Evolutionary conservation across 2,329 filamentous ascomycete genomes (phyloP), one percentile per base, ranked within the genome.

Genomic region (Cladophialophora bantiana): DNA sequence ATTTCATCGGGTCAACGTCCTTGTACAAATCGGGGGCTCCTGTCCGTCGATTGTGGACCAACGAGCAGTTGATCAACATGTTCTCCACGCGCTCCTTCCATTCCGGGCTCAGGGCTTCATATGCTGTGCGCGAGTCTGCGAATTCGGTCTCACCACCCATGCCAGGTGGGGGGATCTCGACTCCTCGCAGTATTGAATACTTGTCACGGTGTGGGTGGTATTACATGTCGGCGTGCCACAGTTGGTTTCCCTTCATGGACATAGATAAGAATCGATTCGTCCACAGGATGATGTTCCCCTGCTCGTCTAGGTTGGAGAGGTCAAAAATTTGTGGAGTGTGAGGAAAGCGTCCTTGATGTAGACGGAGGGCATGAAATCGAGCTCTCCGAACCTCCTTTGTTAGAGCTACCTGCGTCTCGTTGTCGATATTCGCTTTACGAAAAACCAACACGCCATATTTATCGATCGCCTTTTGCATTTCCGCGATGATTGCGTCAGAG

Each of bases 371-470:
- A 40, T 40, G 38, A 7, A 40, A 32, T 70, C 68, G 20, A 68
- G 32, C 10, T 68, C 63, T 7, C 68, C 68, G 48, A 70, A 66
- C 26, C 53, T 56, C 4, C 60, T 55, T 55, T 15, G 66, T 64
- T 12, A 70, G 62, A 38, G 52, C 66, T 7, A 66, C 64, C 48
- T 70, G 68, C 10, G 18, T 18, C 18, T 38, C 20, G 36, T 70
- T 61, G 31, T 68, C 66, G 15, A 68, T 56, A 10, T 53, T 53
- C 4, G 64, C 56, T 13, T 59, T 60, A 35, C 68, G 59, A 55
- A 70, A 67, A 3, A 69, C 62, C n/a, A 68, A 31, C 2, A 68
- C 62, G 10, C 66, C 66, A 57, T 65, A 68, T 55, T 66, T 38
- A 18, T 56, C 15, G n/a, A 63, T 59, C 7, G 35, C 34, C 12